Base-by-base conservation (phyloP, 176 grass and related monocot species). In the Neostapfia colusana region DNA sequence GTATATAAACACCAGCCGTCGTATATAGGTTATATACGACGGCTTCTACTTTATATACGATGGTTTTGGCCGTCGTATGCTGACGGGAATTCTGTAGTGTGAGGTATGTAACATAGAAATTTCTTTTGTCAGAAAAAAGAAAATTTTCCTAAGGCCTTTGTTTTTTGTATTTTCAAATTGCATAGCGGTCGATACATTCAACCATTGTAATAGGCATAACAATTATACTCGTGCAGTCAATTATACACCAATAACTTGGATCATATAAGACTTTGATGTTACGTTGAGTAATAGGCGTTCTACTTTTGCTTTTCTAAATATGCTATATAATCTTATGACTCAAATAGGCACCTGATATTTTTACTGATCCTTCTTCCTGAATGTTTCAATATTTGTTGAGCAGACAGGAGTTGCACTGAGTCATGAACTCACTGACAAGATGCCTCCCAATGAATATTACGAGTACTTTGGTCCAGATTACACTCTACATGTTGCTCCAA, bases 351-450 rank as follows among this genome's bases (percentile, higher is more conserved):
- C 28, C 9, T 65, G 14, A 67, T 15, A 10, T 67, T 42, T 38
- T 67, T 41, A 26, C 26, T 46, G 3, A 46, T 28, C 15, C 20
- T 62, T 45, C 11, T 55, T 4, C 43, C 2, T 16, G 51, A 43
- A 5, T 15, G 59, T 42, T 31, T 13, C 38, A 10, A 24, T 67
- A 21, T 83, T 44, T 69, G 41, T 88, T 78, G 56, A 72, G 78
- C 84, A 99, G 95, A 95, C 92, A 50, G 87, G 85, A 67, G 95
- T 99, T 75, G 95, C 95, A 25, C 85, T 99, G 76, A 92, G 82
- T 66, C 73, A 88, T 63, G 91, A 99, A 78, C 83, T 99, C 5
- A 84, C 89, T n/a, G 90, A 97, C 65, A 90, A 92, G 86, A 86
- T 97, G 79, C 93, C 93, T 46, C 44, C 81, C 28, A 85, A 89